These are phyloP conservation scores for Saccharum hybrid DNA, from an alignment of 202 grass and related monocot genomes.

Conservation along the genomic window DNA sequence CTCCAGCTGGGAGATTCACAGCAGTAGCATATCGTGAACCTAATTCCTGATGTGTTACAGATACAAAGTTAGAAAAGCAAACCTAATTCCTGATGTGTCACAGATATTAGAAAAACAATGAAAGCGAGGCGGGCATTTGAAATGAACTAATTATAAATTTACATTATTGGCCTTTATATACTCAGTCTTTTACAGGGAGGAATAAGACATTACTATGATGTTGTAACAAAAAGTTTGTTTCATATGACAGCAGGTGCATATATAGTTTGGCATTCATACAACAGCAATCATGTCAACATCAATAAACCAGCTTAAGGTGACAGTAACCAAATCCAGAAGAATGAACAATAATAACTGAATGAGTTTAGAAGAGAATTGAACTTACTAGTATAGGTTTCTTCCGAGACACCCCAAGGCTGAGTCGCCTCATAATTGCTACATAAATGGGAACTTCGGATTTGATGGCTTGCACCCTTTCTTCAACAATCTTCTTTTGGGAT, in stretches of 20 bases:
- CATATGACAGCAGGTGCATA: not conserved
- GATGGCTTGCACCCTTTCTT: slow-evolving; percentile 39
- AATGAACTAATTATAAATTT: not conserved
- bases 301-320: not conserved
- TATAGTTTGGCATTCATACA: not conserved
- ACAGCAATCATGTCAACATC: not conserved
- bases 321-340: not conserved
- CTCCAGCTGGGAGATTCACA: slow-evolving; percentile 6
- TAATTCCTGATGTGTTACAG: slow-evolving; percentile 9
- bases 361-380: not conserved
- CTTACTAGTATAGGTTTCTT: slow-evolving; percentile 30
- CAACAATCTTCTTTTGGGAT: slow-evolving; percentile 30
- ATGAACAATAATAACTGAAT: not conserved
- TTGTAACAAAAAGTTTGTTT: not conserved
- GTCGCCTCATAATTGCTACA: slow-evolving; percentile 38
- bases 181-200: not conserved
- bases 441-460: slow-evolving; percentile 37
- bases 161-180: not conserved
- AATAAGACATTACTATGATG: not conserved
- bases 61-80: slow-evolving; percentile 3
- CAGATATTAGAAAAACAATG: not conserved
- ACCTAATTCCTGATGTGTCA: not conserved
- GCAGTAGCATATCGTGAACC: slow-evolving; percentile 16
- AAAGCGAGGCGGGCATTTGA: not conserved
- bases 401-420: not conserved